Base-by-base conservation (phyloP, 495 filamentous ascomycete genomes). In the Penicillium turbatum region DNA sequence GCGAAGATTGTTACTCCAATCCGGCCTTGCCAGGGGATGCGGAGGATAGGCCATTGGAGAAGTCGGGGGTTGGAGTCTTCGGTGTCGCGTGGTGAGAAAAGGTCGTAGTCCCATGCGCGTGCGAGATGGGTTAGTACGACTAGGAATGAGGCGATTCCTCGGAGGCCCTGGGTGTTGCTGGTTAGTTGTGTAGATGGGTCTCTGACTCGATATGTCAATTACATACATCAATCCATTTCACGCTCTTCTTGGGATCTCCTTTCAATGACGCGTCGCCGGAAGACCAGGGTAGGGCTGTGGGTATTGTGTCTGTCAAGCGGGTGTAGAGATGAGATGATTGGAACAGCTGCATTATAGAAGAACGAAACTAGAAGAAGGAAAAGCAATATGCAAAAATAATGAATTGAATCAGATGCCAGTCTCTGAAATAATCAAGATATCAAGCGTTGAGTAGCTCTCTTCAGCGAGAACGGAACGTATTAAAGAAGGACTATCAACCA, bases 211-310 rank as follows among this genome's bases (percentile, higher is more conserved):
- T n/a, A n/a, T n/a, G n/a, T n/a, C n/a, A n/a, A n/a, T 36, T 37
- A 75, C 81, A 60, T 71, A 85, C 83, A 79, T 87, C 84, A 29
- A 86, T 81, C 84, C 84, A 87, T 71, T 85, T 86, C 24, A 87
- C 82, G 53, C 83, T 83, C 61, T 82, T 82, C 55, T 62, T 63
- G 1, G 72, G 69, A 48, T 75, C 70, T n/a, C 72, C 72, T 54
- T 69, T 73, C 36, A 61, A 57, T 17, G 51, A 53, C 5, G 65
- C 36, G 15, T 65, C 52, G 26, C 62, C 60, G 19, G 57, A 58
- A 15, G 52, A 59, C 72, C 72, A 73, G 31, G 66, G 68, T 5
- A 73, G 16, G n/a, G 50, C 40, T 21, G 59, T 21, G 1, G 62
- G 53, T 35, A 65, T 62, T 3, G 57, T 66, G 5, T 69, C 67